A percentile compares a stretch with the other conserved stretches of the same genome.
Evolutionary conservation across 73 alveolate genomes (phyloP).

Genomic region (Tetrahymena thermophila): DNA sequence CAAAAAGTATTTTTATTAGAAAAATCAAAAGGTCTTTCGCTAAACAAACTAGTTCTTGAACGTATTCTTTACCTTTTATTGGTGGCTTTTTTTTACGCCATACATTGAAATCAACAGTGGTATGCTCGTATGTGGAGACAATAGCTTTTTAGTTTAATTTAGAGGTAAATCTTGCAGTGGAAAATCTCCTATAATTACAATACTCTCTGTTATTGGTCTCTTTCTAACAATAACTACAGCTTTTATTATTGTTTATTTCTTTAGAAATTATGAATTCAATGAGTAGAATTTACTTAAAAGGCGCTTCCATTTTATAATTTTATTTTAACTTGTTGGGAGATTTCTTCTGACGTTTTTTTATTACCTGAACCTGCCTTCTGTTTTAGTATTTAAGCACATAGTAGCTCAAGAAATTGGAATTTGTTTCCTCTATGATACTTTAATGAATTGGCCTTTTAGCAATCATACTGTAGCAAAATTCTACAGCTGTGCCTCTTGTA

Average conservation of each 20-base stretch:
- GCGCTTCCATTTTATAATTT: neutral
- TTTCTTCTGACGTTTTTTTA: neutral
- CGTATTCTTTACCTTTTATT: neutral
- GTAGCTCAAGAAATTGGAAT: neutral
- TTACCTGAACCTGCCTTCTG: neutral
- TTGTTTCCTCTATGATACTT: neutral
- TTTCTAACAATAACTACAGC: neutral
- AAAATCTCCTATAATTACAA: neutral
- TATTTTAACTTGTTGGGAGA: neutral
- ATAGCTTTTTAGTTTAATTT: neutral
- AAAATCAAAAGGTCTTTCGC: neutral
- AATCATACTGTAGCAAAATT: neutral
- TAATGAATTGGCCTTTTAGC: neutral
- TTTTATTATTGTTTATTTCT: neutral
- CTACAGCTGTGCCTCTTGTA: neutral
- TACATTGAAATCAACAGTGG: neutral
- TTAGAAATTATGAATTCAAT: neutral
- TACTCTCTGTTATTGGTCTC: neutral
- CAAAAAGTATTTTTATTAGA: neutral
- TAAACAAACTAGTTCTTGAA: neutral
- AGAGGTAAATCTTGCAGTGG: neutral
- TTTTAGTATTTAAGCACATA: neutral
- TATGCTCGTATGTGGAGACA: neutral
- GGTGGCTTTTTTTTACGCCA: neutral
- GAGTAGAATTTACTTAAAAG: neutral